Evolutionary conservation across 2,329 filamentous ascomycete species (phyloP).

Genomic region (Scedosporium dehoogii): DNA sequence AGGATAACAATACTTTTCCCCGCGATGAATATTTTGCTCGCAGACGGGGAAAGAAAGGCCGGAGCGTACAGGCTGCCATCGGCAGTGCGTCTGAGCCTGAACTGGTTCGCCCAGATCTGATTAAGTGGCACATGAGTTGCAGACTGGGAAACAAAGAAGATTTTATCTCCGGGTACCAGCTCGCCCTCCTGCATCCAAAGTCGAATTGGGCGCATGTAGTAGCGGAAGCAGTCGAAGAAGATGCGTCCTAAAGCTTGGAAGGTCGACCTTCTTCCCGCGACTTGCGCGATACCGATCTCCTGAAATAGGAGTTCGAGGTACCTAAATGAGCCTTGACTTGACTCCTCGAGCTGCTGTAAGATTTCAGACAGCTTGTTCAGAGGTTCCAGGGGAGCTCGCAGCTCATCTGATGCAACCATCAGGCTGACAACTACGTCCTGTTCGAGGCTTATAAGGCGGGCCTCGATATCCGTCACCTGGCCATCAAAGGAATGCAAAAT

Average conservation of each 20-base stretch:
- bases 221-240: constrained; percentile 72
- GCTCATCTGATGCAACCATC: constrained; percentile 47
- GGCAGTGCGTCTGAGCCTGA: constrained; percentile 51
- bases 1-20: constrained; percentile 84
- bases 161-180: constrained; percentile 52
- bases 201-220: constrained; percentile 71
- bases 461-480: constrained; percentile 49
- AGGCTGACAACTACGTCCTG: constrained; percentile 56
- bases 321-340: constrained; percentile 49
- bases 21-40: constrained; percentile 67
- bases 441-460: constrained; percentile 43
- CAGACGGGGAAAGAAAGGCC: constrained; percentile 60
- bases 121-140: constrained; percentile 46
- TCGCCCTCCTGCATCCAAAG: constrained; percentile 78
- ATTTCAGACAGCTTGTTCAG: constrained; percentile 52
- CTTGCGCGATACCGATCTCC: constrained; percentile 57
- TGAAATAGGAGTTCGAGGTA: constrained; percentile 73
- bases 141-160: constrained; percentile 65
- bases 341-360: constrained; percentile 44
- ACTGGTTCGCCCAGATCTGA: constrained; percentile 69
- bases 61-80: constrained; percentile 59
- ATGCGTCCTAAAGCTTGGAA: constrained; percentile 57
- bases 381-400: constrained; percentile 42
- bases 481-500: constrained; percentile 49
- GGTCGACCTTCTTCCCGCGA: constrained; percentile 50